Base-by-base conservation (phyloP, 1,284 basidiomycete species). In the Rhodofomes roseus region DNA sequence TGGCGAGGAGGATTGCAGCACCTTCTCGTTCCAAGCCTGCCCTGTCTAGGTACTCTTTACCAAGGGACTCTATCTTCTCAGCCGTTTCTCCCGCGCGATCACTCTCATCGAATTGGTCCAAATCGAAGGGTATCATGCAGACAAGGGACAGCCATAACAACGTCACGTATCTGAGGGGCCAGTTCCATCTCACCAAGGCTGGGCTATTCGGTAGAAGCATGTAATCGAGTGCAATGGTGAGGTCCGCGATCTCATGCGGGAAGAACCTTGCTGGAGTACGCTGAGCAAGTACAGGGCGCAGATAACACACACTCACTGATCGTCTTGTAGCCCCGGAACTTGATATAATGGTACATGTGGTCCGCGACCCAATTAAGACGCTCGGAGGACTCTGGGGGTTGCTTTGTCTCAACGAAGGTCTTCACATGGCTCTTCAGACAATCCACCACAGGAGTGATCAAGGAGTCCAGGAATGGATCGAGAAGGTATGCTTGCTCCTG, bases 111-210 rank as follows among this genome's bases (percentile, higher is more conserved):
- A 98, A 93, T 62, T 93, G 91, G 18, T 85, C 79, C 51, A 99
- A 78, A 70, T 93, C 88, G 71, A 99, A 99, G 0, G 97, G 97
- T 22, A 98, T 89, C 77, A 94, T 95, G 74, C 92, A 92, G 55
- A 98, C 90, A 18, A 99, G 83, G 18, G 94, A 93, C 12, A 99
- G 81, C 96, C 97, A 99, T 2, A 98, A 79, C 4, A 99, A 79
- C 23, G 93, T 78, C 16, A 92, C 81, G 68, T 97, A 96, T 59
- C 94, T 87, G 54, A 95, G 74, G 50, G 90, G 79, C 97, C 97
- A 99, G 44, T 82, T 78, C 16, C 67, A 66, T 0, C 74, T 65
- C 25, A 78, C 74, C 41, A 78, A 74, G 1, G 77, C 76, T 1
- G 82, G 74, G 6, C 79, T 77, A n/a, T 79, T 69, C 1, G 81